Evolutionary conservation across 2,329 filamentous ascomycete species (phyloP).

Genomic region (Furcasterigmium sp.): DNA sequence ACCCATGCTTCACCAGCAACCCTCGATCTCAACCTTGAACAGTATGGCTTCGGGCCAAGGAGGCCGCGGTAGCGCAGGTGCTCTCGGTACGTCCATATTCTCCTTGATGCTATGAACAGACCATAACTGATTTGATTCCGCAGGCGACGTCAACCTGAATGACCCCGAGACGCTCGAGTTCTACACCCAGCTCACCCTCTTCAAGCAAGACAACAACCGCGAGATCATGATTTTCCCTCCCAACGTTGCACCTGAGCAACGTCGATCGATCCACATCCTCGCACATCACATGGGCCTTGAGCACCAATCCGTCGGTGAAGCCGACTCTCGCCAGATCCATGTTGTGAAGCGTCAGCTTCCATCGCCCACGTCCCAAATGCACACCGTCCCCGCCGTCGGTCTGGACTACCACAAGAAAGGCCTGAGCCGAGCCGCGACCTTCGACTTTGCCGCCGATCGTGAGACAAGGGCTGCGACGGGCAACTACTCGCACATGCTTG

Average conservation of each 20-base stretch:
- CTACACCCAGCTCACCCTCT: constrained; percentile 85
- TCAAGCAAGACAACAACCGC: constrained; percentile 72
- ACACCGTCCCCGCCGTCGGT: constrained; percentile 56
- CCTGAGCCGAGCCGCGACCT: constrained; percentile 91
- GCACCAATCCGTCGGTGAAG: constrained; percentile 84
- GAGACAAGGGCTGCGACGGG: constrained; percentile 60
- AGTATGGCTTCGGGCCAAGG: constrained; percentile 60
- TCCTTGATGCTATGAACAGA: too few relatives aligned
- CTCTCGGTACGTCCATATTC: constrained; percentile 6
- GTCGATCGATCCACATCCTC: constrained; percentile 86
- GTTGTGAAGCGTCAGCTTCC: constrained; percentile 66
- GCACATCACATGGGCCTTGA: constrained; percentile 92
- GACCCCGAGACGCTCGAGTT: constrained; percentile 81
- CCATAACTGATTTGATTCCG: constrained; percentile 9
- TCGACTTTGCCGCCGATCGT: constrained; percentile 83
- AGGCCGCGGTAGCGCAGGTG: constrained; percentile 19
- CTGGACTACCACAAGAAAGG: constrained; percentile 76
- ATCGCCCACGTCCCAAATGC: constrained; percentile 48
- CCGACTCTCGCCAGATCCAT: constrained; percentile 84
- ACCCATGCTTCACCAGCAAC: constrained; percentile 73
- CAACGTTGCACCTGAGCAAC: constrained; percentile 74
- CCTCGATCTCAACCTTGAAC: constrained; percentile 76
- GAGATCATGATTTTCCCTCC: constrained; percentile 83
- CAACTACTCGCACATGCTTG: constrained; percentile 67
- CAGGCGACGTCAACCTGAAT: constrained; percentile 78